A percentile compares a stretch with the other conserved stretches of the same genome.
Evolutionary conservation across 2,329 filamentous ascomycete genomes (phyloP).

Genomic region (Fusarium papillatum): DNA sequence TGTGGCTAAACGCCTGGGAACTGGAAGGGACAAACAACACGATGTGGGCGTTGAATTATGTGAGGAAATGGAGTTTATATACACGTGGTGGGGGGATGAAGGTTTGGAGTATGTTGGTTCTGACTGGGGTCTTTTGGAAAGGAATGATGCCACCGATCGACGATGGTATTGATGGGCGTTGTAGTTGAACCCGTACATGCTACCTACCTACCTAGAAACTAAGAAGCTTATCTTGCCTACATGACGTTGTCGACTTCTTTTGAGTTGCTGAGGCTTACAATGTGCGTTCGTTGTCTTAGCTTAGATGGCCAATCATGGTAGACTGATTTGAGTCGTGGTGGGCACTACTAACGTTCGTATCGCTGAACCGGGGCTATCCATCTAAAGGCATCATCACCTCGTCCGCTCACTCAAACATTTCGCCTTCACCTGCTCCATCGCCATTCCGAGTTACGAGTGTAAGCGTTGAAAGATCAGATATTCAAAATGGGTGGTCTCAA

Average conservation of each 20-base stretch:
- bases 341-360: constrained; percentile 18
- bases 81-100: constrained; percentile 17
- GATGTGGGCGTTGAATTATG: constrained; percentile 46
- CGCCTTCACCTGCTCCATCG: constrained; percentile 28
- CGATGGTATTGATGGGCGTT: constrained; percentile 11
- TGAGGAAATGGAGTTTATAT: constrained; percentile 39
- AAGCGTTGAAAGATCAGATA: constrained; percentile 8
- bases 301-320: constrained; percentile 29
- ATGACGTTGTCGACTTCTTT: background rate
- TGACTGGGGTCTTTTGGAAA: constrained; percentile 13
- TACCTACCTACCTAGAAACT: background rate
- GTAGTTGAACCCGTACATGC: background rate
- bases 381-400: constrained; percentile 36
- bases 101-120: constrained; percentile 13
- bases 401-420: constrained; percentile 30
- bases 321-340: constrained; percentile 18
- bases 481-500: constrained; percentile 81
- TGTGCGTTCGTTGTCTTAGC: constrained; percentile 11
- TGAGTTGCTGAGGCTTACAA: background rate
- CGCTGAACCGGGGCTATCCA: constrained; percentile 39
- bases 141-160: constrained; percentile 17
- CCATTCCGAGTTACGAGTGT: constrained; percentile 10
- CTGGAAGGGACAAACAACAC: constrained; percentile 39
- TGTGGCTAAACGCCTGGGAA: constrained; percentile 36
- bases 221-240: background rate